Percentiles rank a stretch among this genome's conserved stretches.
These are phyloP conservation scores for Angophora floribunda DNA, from an alignment of 345 rosid genomes.

Conservation along the genomic window DNA sequence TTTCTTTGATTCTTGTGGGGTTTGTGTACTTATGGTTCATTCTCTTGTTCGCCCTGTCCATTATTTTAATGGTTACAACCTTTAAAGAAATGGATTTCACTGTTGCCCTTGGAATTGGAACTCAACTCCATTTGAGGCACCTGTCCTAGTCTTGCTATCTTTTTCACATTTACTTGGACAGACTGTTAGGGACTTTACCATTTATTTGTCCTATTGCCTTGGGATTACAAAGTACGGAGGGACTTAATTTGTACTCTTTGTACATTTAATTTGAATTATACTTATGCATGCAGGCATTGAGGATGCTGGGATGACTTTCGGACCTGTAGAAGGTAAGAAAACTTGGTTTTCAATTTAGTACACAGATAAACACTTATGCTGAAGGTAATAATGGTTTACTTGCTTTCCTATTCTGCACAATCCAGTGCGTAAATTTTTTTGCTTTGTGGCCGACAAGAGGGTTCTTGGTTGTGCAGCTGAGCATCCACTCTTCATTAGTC, in stretches of 20 bases:
- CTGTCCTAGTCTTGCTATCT: not conserved
- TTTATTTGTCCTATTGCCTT: not conserved
- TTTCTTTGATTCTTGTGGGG: not conserved
- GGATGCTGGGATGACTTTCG: slow-evolving; percentile 74
- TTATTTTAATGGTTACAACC: not conserved
- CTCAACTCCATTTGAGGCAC: not conserved
- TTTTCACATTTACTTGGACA: not conserved
- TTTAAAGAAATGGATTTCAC: not conserved
- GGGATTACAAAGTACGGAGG: not conserved
- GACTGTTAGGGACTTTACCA: not conserved
- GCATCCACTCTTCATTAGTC: not conserved
- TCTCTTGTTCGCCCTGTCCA: not conserved
- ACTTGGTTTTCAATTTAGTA: not conserved
- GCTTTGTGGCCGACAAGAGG: not conserved
- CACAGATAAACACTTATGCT: not conserved
- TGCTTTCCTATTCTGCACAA: not conserved
- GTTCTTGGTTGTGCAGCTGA: not conserved
- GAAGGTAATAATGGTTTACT: not conserved
- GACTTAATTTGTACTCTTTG: not conserved
- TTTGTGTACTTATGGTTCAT: not conserved
- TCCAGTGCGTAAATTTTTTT: not conserved
- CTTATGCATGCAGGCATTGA: slow-evolving; percentile 69
- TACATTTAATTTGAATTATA: not conserved
- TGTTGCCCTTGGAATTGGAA: not conserved
- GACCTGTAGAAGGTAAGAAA: slow-evolving; percentile 82